Base-by-base conservation (phyloP, 192 early-diverging fungal species). In the Spizellomyces punctatus region DNA sequence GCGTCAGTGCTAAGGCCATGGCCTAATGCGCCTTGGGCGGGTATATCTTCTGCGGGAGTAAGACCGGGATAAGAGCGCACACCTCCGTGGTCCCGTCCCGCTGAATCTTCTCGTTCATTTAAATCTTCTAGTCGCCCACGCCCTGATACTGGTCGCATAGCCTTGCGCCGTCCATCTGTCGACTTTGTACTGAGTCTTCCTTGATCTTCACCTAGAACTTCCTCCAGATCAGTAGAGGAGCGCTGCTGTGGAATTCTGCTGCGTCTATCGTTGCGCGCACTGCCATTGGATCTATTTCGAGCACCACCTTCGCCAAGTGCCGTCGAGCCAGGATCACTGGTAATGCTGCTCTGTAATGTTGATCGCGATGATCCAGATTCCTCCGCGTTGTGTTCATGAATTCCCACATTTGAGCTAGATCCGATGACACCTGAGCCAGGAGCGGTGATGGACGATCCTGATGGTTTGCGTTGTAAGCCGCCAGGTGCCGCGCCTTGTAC, bases 401-500 rank as follows among this genome's bases (percentile, higher is more conserved):
- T 6, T 6, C 60, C 60, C 17, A 62, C 5, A 36, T 62, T 62
- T 9, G 60, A 62, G 6, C 60, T 10, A 36, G 41, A 19, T 56
- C 54, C 54, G 54, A 56, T 56, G 1, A 36, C 27, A 36, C 27
- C 27, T 36, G 27, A 36, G 27, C 27, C 27, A 36, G 27, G 27
- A 36, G 27, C 27, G 27, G 27, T 36, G n/a, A 56, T 56, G 54
- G 54, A n/a, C 36, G n/a, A n/a, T 14, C 21, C 43, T 22, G 66
- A 67, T 17, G 54, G 52, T 42, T 67, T 67, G 10, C 21, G 49
- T 43, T 56, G 54, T n/a, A 67, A 42, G 10, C 66, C 66, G 19
- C 17, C 68, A 10, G 55, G 55, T 43, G 58, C 42, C 5, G 68
- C 68, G 19, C 68, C 68, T 46, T 10, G 45, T 17, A 71, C 69